Evolutionary conservation across 1,284 basidiomycete genomes (phyloP).

Genomic region (Albatrellus sp.): DNA sequence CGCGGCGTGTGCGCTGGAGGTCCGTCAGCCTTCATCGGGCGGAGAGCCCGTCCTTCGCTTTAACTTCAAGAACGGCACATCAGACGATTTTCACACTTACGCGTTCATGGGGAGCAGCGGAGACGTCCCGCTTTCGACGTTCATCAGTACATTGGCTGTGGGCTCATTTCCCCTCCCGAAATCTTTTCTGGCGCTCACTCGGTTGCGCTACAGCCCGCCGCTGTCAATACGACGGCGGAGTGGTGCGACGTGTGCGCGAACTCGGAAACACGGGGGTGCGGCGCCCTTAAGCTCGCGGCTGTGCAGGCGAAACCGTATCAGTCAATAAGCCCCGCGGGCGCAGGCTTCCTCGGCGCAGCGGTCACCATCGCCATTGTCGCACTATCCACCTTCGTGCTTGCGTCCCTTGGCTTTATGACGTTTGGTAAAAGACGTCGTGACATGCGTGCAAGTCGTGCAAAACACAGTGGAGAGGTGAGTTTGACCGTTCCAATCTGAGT

Average conservation of each 20-base stretch:
- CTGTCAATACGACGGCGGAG: constrained; percentile 37
- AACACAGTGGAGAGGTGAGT: not conserved
- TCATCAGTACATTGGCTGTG: constrained; percentile 40
- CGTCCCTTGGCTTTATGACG: constrained; percentile 33
- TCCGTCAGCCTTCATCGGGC: constrained; percentile 18
- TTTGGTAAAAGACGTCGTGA: constrained; percentile 20
- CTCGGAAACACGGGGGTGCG: constrained; percentile 43
- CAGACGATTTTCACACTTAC: constrained; percentile 19
- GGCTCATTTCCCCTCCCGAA: constrained; percentile 8
- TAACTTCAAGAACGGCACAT: constrained; percentile 46
- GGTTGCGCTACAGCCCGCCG: constrained; percentile 24
- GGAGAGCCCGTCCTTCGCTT: constrained; percentile 33
- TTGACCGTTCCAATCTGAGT: too few species aligned
- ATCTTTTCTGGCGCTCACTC: not conserved
- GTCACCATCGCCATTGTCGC: constrained; percentile 35
- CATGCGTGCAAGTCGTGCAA: not conserved
- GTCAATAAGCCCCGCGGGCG: constrained; percentile 40
- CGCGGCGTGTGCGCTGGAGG: constrained; percentile 27
- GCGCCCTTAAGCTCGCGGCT: constrained; percentile 27
- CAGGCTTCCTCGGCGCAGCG: constrained; percentile 56
- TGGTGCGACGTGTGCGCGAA: constrained; percentile 55
- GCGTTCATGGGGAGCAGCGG: constrained; percentile 18
- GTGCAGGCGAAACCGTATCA: constrained; percentile 20
- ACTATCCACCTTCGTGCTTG: constrained; percentile 25
- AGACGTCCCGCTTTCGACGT: constrained; percentile 45